Conservation (phyloP, 805 yeast genomes). For the Ogataea nonfermentans region DNA sequence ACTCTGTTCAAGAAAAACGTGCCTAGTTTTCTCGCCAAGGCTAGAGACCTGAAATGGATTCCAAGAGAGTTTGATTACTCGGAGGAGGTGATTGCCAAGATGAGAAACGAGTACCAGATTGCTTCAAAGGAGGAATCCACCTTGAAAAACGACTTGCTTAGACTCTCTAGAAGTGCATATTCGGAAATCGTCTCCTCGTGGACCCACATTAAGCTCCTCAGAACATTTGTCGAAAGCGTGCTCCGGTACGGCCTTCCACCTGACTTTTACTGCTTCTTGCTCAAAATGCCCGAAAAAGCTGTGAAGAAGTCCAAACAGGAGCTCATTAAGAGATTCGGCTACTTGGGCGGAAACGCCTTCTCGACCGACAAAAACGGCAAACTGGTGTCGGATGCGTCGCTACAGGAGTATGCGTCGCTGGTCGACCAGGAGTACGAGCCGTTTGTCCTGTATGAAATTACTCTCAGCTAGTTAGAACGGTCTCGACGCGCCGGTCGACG, state of each 20-base stretch:
- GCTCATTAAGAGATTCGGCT: slow-evolving; percentile 75
- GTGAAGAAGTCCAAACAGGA: slow-evolving; percentile 62
- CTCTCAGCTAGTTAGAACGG: slow-evolving; percentile 30
- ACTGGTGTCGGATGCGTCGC: slow-evolving; percentile 52
- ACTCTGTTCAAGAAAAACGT: slow-evolving; percentile 82
- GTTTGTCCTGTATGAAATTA: slow-evolving; percentile 75
- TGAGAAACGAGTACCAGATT: slow-evolving; percentile 75
- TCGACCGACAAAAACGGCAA: slow-evolving; percentile 64
- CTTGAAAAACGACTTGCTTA: slow-evolving; percentile 70
- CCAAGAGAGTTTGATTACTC: slow-evolving; percentile 92
- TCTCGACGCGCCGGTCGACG: slow-evolving; percentile 12
- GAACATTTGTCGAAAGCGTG: slow-evolving; percentile 89
- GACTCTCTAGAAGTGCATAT: slow-evolving; percentile 87
- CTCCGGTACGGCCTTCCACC: slow-evolving; percentile 97
- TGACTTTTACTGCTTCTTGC: slow-evolving; percentile 58
- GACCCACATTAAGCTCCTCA: slow-evolving; percentile 85
- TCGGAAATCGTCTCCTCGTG: slow-evolving; percentile 80
- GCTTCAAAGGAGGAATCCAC: slow-evolving; percentile 74
- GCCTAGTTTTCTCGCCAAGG: slow-evolving; percentile 62
- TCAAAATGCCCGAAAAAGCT: slow-evolving; percentile 41
- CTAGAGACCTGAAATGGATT: slow-evolving; percentile 84
- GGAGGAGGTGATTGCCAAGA: slow-evolving; percentile 66
- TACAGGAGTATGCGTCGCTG: slow-evolving; percentile 85
- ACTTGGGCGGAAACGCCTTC: slow-evolving; percentile 88
- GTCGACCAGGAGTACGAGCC: slow-evolving; percentile 97